A percentile compares a stretch with the other conserved stretches of the same genome.
These are phyloP conservation scores for Stagonosporopsis vannaccii DNA, from an alignment of 2,329 filamentous ascomycete species.

Conservation along the genomic window DNA sequence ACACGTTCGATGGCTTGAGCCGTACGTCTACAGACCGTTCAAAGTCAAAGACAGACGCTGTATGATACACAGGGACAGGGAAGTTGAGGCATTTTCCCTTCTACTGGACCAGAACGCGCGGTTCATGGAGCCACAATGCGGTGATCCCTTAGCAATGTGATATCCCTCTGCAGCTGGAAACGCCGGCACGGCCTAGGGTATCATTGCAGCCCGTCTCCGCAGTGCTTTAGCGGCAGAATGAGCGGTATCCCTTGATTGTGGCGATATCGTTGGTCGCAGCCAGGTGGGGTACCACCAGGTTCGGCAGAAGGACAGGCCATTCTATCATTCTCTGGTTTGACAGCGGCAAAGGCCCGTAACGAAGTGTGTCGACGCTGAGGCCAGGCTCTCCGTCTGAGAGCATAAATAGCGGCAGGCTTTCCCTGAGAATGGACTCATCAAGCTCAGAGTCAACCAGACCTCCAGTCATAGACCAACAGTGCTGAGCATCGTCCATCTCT, in stretches of 20 bases:
- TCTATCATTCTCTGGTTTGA: constrained; percentile 47
- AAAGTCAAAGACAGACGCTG: constrained; percentile 30
- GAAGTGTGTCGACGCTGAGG: constrained; percentile 34
- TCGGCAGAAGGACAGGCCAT: constrained; percentile 48
- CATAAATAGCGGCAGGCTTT: constrained; percentile 51
- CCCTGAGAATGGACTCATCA: constrained; percentile 37
- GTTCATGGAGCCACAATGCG: constrained; percentile 55
- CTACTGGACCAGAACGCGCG: constrained; percentile 52
- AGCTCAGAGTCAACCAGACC: constrained; percentile 34
- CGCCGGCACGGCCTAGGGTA: constrained; percentile 53
- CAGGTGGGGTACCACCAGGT: constrained; percentile 53
- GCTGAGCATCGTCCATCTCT: constrained; percentile 37
- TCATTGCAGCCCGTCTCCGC: constrained; percentile 54
- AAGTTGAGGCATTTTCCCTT: constrained; percentile 50
- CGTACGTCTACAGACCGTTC: constrained; percentile 38
- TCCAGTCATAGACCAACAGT: constrained; percentile 40
- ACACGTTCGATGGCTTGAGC: constrained; percentile 42
- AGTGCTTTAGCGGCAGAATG: constrained; percentile 54
- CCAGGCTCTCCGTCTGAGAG: constrained; percentile 37
- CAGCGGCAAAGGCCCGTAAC: constrained; percentile 40
- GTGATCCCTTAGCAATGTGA: constrained; percentile 52
- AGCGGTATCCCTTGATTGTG: constrained; percentile 54
- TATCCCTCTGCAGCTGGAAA: constrained; percentile 53
- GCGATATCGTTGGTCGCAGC: constrained; percentile 54
- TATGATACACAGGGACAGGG: constrained; percentile 48